A percentile compares a stretch with the other conserved stretches of the same genome.
Conservation (phyloP, 192 early-diverging fungal genomes). For the Entomortierella lignicola region DNA sequence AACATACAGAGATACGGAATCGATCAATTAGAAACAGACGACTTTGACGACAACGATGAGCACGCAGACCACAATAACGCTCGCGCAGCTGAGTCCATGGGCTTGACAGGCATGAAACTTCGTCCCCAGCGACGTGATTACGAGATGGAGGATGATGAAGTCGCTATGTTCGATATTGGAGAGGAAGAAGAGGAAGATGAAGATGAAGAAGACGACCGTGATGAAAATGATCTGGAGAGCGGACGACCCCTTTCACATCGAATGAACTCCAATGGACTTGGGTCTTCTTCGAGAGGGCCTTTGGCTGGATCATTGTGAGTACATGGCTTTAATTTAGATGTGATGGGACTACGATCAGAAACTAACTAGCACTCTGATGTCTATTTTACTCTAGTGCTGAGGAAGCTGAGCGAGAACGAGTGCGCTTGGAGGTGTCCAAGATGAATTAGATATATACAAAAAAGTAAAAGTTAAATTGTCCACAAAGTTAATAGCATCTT, state of each 20-base stretch:
- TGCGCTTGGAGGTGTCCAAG: slow-evolving; percentile 45
- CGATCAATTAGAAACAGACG: slow-evolving; percentile 76
- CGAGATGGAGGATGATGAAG: slow-evolving; percentile 56
- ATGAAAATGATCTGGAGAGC: slow-evolving; percentile 46
- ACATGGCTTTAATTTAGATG: neutral
- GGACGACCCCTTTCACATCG: slow-evolving; percentile 6
- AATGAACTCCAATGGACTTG: slow-evolving; percentile 10
- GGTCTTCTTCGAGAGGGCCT: slow-evolving; percentile 30
- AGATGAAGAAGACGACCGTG: slow-evolving; percentile 52
- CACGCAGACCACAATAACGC: slow-evolving; percentile 72
- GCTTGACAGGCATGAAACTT: slow-evolving; percentile 61
- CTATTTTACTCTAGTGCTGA: slow-evolving; percentile 10
- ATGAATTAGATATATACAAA: slow-evolving; percentile 33
- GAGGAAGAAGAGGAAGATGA: slow-evolving; percentile 75
- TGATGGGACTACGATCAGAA: neutral
- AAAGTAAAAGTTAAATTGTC: neutral
- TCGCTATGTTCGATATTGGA: slow-evolving; percentile 70
- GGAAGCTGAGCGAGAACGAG: slow-evolving; percentile 31
- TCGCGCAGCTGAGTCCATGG: slow-evolving; percentile 56
- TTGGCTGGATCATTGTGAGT: slow-evolving; percentile 18
- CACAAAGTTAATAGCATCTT: too few species aligned
- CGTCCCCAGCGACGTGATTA: slow-evolving; percentile 45
- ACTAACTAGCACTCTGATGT: neutral
- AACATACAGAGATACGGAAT: slow-evolving; percentile 79
- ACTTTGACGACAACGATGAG: slow-evolving; percentile 75